Evolutionary conservation across 805 yeast species (phyloP), one percentile per base, ranked within the genome.

Genomic region (Kazachstania viticola): DNA sequence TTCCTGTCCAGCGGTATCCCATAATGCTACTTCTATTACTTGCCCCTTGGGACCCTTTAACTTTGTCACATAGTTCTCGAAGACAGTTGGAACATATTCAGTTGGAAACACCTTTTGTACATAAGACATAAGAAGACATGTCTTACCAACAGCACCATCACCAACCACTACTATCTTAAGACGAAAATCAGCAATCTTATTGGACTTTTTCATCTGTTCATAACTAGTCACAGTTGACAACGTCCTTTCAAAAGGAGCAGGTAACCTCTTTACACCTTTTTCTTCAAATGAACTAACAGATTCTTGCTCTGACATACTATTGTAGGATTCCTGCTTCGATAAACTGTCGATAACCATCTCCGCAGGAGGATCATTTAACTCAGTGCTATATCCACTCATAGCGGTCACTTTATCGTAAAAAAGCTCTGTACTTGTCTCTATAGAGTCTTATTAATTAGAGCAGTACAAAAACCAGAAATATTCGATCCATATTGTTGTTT

Each of bases 1-100:
- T 55, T 82, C 93, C 56, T 81, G 91, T 3, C 94, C 91, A 0
- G 94, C 94, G 1, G 94, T 81, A 51, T 83, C 95, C 93, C 93
- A 82, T 19, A 82, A 55, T 1, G 83, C 81, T 42, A 83, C 56
- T 47, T 78, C 85, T 14, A 79, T 64, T n/a, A 55, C 42, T 45
- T 72, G 69, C 17, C 62, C 60, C 5, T 69, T 68, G 0, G 69
- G 60, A 2, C 67, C 61, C 23, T 49, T 54, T 3, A 78, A 71
- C 25, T 65, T 66, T 7, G 79, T 70, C 9, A 74, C 73, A 50
- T 79, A 79, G 54, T 79, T 81, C 42, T 81, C 93, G 58, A 83
- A 81, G 18, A 83, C 76, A 0, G 91, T 81, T 1, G 94, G 94
- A 5, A 80, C 79, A 49, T 84, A 79, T 7, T 67, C 64, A 27